Evolutionary conservation across 371 early-diverging fungal species (phyloP).

Genomic region (Mucor circinelloides): DNA sequence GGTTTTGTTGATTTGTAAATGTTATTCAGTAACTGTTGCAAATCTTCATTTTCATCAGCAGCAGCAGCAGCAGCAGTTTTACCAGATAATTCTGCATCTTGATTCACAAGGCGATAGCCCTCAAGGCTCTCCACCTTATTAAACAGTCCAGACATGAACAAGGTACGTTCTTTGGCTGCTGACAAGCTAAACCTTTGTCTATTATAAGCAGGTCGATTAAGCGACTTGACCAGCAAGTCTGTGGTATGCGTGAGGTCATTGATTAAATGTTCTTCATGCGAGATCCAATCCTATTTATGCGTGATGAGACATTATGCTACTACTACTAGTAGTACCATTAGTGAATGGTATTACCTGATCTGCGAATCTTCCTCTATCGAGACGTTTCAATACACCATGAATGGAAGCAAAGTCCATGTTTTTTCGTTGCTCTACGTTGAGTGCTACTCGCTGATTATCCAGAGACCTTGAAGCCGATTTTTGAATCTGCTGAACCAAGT

Average conservation of each 20-base stretch:
- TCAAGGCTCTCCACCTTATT: constrained; percentile 35
- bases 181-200: constrained; percentile 19
- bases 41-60: constrained; percentile 17
- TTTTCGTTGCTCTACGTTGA: constrained; percentile 15
- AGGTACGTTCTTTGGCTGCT: constrained; percentile 13
- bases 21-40: constrained; percentile 27
- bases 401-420: constrained; percentile 30
- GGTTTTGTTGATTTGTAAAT: constrained; percentile 28
- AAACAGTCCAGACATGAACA: constrained; percentile 20
- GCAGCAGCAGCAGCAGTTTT: neutral
- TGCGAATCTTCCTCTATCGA: constrained; percentile 31
- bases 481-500: constrained; percentile 24
- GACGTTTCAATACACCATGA: constrained; percentile 16
- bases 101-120: constrained; percentile 29
- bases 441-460: constrained; percentile 33
- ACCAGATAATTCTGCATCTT: constrained; percentile 31
- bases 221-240: constrained; percentile 57
- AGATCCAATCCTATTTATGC: constrained; percentile 45
- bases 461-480: constrained; percentile 32
- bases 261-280: constrained; percentile 43
- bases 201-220: constrained; percentile 33
- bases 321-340: too few relatives aligned
- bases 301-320: too few relatives aligned
- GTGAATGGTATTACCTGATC: constrained; percentile 47
- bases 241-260: constrained; percentile 50